Evolutionary conservation across 805 yeast genomes (phyloP).

Genomic region (Ogataea glucozyma): DNA sequence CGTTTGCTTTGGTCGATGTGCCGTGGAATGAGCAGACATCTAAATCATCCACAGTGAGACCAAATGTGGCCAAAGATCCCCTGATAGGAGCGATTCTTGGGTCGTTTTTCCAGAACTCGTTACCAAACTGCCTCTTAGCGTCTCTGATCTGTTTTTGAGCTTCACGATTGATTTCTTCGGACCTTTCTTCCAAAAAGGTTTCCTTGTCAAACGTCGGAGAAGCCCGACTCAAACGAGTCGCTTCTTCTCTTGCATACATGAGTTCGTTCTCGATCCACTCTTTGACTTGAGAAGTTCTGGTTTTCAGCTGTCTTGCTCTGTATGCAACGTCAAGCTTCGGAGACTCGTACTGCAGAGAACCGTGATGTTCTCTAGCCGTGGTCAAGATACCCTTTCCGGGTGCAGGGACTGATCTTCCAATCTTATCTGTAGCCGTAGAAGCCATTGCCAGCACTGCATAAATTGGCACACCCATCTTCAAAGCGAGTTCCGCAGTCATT

Average conservation of each 20-base stretch:
- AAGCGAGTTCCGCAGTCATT: constrained; percentile 92
- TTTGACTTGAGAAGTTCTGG: constrained; percentile 74
- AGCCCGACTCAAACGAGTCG: constrained; percentile 48
- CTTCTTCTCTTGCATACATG: constrained; percentile 69
- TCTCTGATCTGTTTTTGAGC: constrained; percentile 80
- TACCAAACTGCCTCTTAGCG: constrained; percentile 94
- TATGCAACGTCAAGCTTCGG: constrained; percentile 86
- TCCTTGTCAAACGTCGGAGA: constrained; percentile 53
- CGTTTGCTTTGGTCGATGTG: constrained; percentile 97
- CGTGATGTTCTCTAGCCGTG: constrained; percentile 92
- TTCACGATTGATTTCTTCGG: constrained; percentile 85
- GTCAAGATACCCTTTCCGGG: constrained; percentile 99
- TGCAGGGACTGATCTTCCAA: constrained; percentile 98
- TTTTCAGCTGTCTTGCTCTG: constrained; percentile 87
- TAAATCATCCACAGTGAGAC: constrained; percentile 90
- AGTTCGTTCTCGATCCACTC: constrained; percentile 85
- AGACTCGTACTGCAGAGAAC: constrained; percentile 73
- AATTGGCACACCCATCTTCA: constrained; percentile 98
- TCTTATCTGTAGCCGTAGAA: constrained; percentile 97
- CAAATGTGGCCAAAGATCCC: constrained; percentile 94
- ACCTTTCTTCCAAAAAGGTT: constrained; percentile 70
- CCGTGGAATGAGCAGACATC: constrained; percentile 99
- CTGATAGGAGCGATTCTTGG: constrained; percentile 95
- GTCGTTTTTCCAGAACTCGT: constrained; percentile 86
- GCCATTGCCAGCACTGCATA: constrained; percentile 93